Base-by-base conservation (phyloP, 495 filamentous ascomycete species). In the Xeromyces bisporus region DNA sequence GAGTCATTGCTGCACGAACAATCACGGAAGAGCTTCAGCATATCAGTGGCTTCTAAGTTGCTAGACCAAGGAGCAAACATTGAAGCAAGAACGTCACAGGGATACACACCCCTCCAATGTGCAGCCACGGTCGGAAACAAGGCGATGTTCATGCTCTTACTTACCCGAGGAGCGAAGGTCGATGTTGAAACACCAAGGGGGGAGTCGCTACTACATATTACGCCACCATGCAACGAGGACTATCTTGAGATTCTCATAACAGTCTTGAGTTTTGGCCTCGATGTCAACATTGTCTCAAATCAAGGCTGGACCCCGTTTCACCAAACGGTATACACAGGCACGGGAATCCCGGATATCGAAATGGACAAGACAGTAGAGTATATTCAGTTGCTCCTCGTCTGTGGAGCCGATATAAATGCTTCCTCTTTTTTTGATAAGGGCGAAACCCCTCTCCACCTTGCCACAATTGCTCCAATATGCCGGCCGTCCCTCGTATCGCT, bases 381-480 rank as follows among this genome's bases (percentile, higher is more conserved):
- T 28, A 40, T 56, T 6, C 20, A 36, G 1, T 32, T 53, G 1
- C 38, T 59, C 0, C 23, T 55, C 2, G 14, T 26, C 2, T 26
- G 42, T 6, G 49, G 48, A 0, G 53, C 53, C 0, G 33, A 44
- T 5, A 37, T 55, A 0, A 45, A 58, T 34, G 45, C 38, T 8
- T 28, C 18, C 0, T 16, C 39, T 0, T 29, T 27, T 6, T 37
- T 43, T 0, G 10, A 8, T 1, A 31, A 24, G 0, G 39, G 31
- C 3, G 53, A 50, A 29, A 57, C 53, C 0, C 33, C 53, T 17
- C 42, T 55, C 2, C 51, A 55, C 27, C 35, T 58, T 3, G 51
- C 53, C 2, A 18, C 31, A 0, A 41, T 34, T 1, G 32, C 45
- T 0, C 28, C 35, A 1, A 29, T 44, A 0, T 44, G 47, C 9